Evolutionary conservation across 2,329 filamentous ascomycete genomes (phyloP).

Genomic region (Dendryphion nanum): DNA sequence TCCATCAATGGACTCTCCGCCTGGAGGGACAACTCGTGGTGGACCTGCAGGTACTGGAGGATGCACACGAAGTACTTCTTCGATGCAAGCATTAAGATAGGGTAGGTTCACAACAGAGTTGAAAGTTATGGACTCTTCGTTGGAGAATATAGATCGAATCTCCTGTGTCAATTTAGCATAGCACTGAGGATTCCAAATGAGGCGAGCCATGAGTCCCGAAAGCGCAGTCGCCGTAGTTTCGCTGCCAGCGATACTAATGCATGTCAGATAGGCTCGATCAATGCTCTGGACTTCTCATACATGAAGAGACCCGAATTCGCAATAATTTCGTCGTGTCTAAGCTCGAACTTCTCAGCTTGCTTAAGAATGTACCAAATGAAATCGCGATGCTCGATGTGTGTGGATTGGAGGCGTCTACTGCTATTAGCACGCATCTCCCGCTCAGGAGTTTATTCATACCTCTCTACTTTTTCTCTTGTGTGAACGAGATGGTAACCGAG

Average conservation of each 20-base stretch:
- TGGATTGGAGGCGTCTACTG: conserved; percentile 4
- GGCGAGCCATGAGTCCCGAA: conserved; percentile 6
- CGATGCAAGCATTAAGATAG: conserved; percentile 16
- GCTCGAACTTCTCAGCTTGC: conserved; percentile 13
- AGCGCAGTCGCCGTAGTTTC: conserved; percentile 21
- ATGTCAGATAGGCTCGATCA: not conserved
- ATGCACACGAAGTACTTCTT: conserved; percentile 26
- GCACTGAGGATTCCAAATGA: conserved; percentile 7
- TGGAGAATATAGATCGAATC: conserved; percentile 6
- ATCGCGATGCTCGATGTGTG: conserved; percentile 12
- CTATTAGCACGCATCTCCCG: not conserved
- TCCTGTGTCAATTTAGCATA: conserved; percentile 5
- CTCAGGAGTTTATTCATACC: not conserved
- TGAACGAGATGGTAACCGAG: conserved; percentile 6
- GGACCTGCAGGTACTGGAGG: conserved; percentile 26
- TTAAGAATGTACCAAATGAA: conserved; percentile 19
- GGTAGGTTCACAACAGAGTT: conserved; percentile 10
- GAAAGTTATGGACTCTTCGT: conserved; percentile 9
- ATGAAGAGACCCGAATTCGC: conserved; percentile 10
- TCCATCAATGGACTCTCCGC: conserved; percentile 30
- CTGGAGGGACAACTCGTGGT: conserved; percentile 12
- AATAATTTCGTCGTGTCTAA: conserved; percentile 11
- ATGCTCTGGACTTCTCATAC: not conserved
- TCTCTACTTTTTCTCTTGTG: conserved; percentile 6
- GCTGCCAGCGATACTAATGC: conserved; percentile 5